phyloP scores from a whole-genome alignment of 2,329 filamentous ascomycete species.

The Hymenoscyphus albidus region DNA sequence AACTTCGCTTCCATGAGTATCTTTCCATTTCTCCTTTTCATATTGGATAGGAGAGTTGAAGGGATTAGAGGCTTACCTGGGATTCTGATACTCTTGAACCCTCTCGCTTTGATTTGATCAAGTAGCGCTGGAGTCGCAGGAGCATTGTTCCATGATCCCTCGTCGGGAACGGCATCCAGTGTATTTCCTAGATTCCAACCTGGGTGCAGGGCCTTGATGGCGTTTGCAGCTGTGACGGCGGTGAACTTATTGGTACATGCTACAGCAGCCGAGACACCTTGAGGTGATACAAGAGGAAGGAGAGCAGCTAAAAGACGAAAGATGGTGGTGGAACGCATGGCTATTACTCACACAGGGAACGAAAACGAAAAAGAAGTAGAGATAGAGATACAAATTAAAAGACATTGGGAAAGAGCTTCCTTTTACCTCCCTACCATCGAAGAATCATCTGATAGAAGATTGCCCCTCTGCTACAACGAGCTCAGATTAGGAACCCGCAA shows the following conservation, averaged over 20 bases:
- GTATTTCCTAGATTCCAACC: conserved; percentile 62
- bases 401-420: not conserved
- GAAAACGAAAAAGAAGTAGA: not conserved
- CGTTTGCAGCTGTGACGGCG: conserved; percentile 25
- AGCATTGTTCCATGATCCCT: conserved; percentile 57
- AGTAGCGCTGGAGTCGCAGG: conserved; percentile 48
- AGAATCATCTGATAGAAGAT: no score
- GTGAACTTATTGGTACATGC: not conserved
- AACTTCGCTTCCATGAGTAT: conserved; percentile 36
- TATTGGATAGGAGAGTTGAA: not conserved
- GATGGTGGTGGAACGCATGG: not conserved
- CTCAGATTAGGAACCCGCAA: no score
- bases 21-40: not conserved
- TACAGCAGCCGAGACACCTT: not conserved
- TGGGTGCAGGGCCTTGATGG: conserved; percentile 46
- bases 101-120: conserved; percentile 47
- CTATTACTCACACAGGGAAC: not conserved
- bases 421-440: not conserved
- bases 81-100: conserved; percentile 56
- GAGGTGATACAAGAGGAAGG: not conserved
- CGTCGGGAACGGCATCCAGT: conserved; percentile 51
- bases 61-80: conserved; percentile 38
- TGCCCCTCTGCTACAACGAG: no score
- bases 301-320: not conserved
- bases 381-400: not conserved